Evolutionary conservation across 495 filamentous ascomycete species (phyloP), one percentile per base, ranked within the genome.

Genomic region (Xylaria venustula): DNA sequence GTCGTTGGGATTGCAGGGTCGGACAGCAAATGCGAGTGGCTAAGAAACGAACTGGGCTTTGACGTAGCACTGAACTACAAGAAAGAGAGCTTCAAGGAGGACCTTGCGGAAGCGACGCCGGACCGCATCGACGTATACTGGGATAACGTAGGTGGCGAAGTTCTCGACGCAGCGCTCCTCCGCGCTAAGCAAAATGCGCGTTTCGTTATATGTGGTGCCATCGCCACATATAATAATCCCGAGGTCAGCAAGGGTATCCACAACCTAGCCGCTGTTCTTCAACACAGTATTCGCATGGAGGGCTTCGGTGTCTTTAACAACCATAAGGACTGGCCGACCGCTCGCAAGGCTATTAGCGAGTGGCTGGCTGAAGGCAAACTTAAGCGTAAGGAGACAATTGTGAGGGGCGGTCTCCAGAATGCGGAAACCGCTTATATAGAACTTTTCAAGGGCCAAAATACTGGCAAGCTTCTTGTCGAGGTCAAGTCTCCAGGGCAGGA

Each of bases 121-220:
- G 67, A 90, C 37, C 89, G 88, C 8, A 79, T 94, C 36, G 89
- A 93, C 68, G 91, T 94, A 71, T 93, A 92, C 76, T 94, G 86
- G 66, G 90, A 93, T 70, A 93, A 92, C 61, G 90, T 94, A 19
- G 90, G 90, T 4, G 90, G 89, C 19, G 88, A 90, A 76, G 83
- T 87, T 60, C 76, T 93, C 34, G 88, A 90, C 62, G 88, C 89
- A 25, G 80, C 86, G 0, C 68, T 93, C 9, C 76, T 81, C 8
- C 75, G 81, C 23, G 77, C 88, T 58, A 84, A 83, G 66, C 61
- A 68, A 48, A 67, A 71, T 64, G 80, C 86, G 0, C 79, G 87
- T n/a, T 81, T 90, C 66, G 83, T 85, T 17, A 82, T 85, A 53
- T 88, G 86, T 68, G 87, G 87, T 14, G 64, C 58, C 56, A 78